Conservation (phyloP, 257 asterid species). For the Nicotiana obtusifolia region DNA sequence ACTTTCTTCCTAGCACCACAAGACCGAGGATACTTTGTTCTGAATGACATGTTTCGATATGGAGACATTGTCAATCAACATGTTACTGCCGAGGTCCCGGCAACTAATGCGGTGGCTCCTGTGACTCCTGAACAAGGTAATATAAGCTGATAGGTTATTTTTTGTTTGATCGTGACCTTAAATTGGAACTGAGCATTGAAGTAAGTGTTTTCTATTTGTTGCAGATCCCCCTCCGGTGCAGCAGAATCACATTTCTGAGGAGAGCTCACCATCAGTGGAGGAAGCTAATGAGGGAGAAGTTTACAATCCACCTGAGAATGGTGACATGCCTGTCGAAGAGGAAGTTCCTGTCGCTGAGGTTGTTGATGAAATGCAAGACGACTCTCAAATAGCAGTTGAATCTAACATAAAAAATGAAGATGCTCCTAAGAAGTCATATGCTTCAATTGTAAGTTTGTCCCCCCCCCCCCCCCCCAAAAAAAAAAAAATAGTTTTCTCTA, state of each 20-base stretch:
- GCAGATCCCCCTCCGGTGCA: constrained; percentile 43
- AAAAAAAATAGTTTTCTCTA: too few relatives aligned
- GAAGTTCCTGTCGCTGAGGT: constrained; percentile 48
- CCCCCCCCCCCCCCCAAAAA: too few relatives aligned
- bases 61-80: constrained; percentile 29
- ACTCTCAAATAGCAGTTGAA: constrained; percentile 4
- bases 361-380: background rate
- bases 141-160: background rate
- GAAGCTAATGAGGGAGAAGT: constrained; percentile 9
- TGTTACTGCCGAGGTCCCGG: constrained; percentile 23
- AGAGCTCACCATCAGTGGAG: constrained; percentile 22
- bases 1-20: constrained; percentile 95
- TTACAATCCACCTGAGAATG: constrained; percentile 7
- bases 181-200: background rate
- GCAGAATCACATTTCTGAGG: constrained; percentile 51
- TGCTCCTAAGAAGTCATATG: constrained; percentile 8
- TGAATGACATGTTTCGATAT: constrained; percentile 84
- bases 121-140: constrained; percentile 56
- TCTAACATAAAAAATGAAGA: constrained; percentile 18
- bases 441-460: constrained; percentile 12
- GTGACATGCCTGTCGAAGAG: constrained; percentile 23
- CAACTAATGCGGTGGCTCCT: constrained; percentile 39
- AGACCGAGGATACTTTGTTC: constrained; percentile 81
- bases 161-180: background rate
- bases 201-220: background rate